Percentiles rank a stretch among this genome's conserved stretches.
Conservation (phyloP, 1,284 basidiomycete species). For the Boletellus deceptivus region DNA sequence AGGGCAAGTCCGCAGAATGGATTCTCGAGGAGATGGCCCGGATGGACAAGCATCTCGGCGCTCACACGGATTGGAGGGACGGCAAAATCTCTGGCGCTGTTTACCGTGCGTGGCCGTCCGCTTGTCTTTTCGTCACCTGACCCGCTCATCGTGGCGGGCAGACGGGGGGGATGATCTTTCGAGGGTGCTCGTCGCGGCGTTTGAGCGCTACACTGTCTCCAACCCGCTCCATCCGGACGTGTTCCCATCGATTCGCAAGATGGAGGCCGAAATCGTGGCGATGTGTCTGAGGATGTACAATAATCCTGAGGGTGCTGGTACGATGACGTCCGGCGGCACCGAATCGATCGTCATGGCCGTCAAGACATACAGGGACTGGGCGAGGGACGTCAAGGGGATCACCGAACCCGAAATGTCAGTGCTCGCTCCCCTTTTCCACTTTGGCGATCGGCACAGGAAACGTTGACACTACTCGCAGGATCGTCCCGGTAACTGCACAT, state of each 20-base stretch:
- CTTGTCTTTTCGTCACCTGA: too few relatives aligned
- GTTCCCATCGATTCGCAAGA: conserved; percentile 92
- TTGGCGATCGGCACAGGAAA: too few relatives aligned
- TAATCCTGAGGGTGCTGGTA: conserved; percentile 81
- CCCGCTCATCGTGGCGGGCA: conserved; percentile 29
- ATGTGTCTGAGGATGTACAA: conserved; percentile 91
- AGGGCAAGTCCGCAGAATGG: conserved; percentile 75
- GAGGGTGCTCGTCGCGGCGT: conserved; percentile 60
- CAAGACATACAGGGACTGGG: conserved; percentile 96
- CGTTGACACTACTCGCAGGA: conserved; percentile 43
- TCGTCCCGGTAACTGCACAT: conserved; percentile 85
- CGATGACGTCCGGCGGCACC: conserved; percentile 94
- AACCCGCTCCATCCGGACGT: conserved; percentile 96
- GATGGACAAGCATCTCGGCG: conserved; percentile 62
- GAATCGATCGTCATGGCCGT: conserved; percentile 95
- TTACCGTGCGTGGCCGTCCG: conserved; percentile 79
- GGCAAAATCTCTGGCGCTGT: conserved; percentile 88
- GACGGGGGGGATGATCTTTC: conserved; percentile 85
- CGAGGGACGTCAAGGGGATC: conserved; percentile 79
- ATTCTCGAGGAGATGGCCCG: conserved; percentile 76
- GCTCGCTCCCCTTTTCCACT: not conserved
- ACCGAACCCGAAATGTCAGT: conserved; percentile 89
- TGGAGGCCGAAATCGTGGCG: conserved; percentile 97
- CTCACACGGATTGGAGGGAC: conserved; percentile 57
- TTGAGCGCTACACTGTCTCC: conserved; percentile 70